A percentile compares a stretch with the other conserved stretches of the same genome.
Conservation (phyloP, 176 grass and related monocot genomes). For the Secale cereale region DNA sequence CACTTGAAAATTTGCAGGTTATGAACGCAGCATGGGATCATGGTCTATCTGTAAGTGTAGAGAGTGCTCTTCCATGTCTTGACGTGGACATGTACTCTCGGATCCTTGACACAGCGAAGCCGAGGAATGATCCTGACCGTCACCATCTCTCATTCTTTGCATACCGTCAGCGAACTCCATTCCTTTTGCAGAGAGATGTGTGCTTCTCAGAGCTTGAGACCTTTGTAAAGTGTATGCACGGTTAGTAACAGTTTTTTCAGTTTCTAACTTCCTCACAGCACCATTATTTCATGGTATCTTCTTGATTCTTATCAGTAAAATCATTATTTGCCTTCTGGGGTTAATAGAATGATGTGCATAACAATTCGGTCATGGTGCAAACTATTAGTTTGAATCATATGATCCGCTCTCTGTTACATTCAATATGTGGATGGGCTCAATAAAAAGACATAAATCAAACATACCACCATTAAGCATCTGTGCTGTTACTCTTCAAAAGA, state of each 20-base stretch:
- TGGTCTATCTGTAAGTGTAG: slow-evolving; percentile 53
- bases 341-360: background rate
- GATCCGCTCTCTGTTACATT: background rate
- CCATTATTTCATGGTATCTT: background rate
- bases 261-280: background rate
- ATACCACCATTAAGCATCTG: too few species aligned
- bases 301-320: background rate
- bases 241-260: slow-evolving; percentile 23
- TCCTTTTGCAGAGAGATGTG: slow-evolving; percentile 46
- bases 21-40: slow-evolving; percentile 77
- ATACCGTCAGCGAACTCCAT: slow-evolving; percentile 48
- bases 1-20: slow-evolving; percentile 40
- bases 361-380: background rate
- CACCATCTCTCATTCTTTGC: slow-evolving; percentile 64
- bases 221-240: slow-evolving; percentile 85
- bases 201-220: slow-evolving; percentile 49
- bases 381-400: background rate
- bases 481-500: background rate
- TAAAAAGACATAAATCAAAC: too few species aligned
- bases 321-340: background rate
- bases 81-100: slow-evolving; percentile 45
- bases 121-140: slow-evolving; percentile 74
- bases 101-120: slow-evolving; percentile 66
- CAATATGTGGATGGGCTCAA: too few species aligned
- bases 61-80: slow-evolving; percentile 62